phyloP scores from a whole-genome alignment of 2,329 filamentous ascomycete genomes.

The Fusarium sp. region DNA sequence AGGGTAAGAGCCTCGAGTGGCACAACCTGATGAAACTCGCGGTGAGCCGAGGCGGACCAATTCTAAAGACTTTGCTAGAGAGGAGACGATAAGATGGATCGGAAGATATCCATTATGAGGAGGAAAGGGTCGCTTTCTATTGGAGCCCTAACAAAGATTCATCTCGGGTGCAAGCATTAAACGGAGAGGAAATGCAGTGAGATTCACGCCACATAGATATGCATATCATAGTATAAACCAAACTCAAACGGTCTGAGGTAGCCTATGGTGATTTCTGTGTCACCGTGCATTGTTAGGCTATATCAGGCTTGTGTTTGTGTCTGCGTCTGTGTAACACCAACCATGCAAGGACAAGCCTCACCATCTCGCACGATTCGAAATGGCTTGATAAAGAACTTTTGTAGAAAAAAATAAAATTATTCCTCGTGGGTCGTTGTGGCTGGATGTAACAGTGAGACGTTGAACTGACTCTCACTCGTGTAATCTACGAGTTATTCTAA shows the following conservation, averaged over 20 bases:
- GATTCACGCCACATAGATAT: slow-evolving; percentile 13
- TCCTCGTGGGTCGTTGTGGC: neutral
- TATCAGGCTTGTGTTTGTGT: slow-evolving; percentile 28
- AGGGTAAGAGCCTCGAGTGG: too few relatives aligned
- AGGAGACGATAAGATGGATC: too few relatives aligned
- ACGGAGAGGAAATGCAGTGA: too few relatives aligned
- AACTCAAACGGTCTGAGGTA: neutral
- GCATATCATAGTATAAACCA: neutral
- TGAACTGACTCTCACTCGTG: slow-evolving; percentile 3
- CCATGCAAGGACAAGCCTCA: neutral
- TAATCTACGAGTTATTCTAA: neutral
- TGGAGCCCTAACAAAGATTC: too few relatives aligned
- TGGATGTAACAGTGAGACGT: slow-evolving; percentile 29
- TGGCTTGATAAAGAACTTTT: slow-evolving; percentile 4
- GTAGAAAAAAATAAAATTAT: neutral
- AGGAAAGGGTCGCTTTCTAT: too few relatives aligned
- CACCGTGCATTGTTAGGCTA: slow-evolving; percentile 3
- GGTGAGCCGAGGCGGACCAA: too few relatives aligned
- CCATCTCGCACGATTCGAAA: slow-evolving; percentile 6
- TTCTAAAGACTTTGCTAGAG: too few relatives aligned
- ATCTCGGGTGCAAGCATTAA: too few relatives aligned
- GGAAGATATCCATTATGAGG: too few relatives aligned
- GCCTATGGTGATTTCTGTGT: neutral
- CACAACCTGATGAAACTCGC: too few relatives aligned
- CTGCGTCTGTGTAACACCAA: slow-evolving; percentile 19